Percentiles rank a stretch among this genome's conserved stretches.
phyloP scores from a whole-genome alignment of 352 stramenopile species.

The Phytophthora chlamydospora region DNA sequence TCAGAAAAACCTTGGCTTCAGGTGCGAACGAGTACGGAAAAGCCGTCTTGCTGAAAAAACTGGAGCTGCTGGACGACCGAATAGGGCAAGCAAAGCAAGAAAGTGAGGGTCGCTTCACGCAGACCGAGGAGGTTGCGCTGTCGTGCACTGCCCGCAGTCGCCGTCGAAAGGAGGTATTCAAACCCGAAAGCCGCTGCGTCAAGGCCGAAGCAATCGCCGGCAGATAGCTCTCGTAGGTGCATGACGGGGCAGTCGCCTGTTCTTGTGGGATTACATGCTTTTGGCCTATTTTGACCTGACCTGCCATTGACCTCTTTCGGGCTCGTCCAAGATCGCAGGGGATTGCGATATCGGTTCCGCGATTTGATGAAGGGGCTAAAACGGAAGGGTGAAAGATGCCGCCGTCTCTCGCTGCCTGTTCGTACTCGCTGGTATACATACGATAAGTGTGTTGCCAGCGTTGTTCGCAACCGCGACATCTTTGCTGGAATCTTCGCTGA shows the following conservation, averaged over 20 bases:
- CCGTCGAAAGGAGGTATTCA: slow-evolving; percentile 35
- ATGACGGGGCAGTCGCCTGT: slow-evolving; percentile 10
- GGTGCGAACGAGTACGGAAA: slow-evolving; percentile 26
- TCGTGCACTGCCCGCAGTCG: slow-evolving; percentile 39
- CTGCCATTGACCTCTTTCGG: no score
- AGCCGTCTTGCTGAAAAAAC: slow-evolving; percentile 7
- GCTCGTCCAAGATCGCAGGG: slow-evolving; percentile 2
- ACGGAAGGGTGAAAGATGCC: slow-evolving; percentile 1
- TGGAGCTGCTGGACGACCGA: slow-evolving; percentile 38
- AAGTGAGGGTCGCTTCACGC: slow-evolving; percentile 37
- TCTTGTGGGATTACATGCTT: no score
- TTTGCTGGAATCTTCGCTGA: slow-evolving; percentile 7
- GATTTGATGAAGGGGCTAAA: neutral
- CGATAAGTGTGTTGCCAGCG: slow-evolving; percentile 12
- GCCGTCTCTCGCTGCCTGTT: slow-evolving; percentile 5
- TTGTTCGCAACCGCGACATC: slow-evolving; percentile 5
- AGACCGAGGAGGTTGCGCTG: slow-evolving; percentile 64
- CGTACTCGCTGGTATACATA: slow-evolving; percentile 19
- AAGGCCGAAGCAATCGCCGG: slow-evolving; percentile 54
- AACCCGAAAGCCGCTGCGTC: slow-evolving; percentile 57
- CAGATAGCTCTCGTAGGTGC: slow-evolving; percentile 37
- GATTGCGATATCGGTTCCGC: slow-evolving; percentile 7
- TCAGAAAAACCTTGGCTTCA: slow-evolving; percentile 36
- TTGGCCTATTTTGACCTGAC: no score
- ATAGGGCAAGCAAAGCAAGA: slow-evolving; percentile 47